Evolutionary conservation across 148 eudicot species (phyloP).

Genomic region (Beta vulgaris): DNA sequence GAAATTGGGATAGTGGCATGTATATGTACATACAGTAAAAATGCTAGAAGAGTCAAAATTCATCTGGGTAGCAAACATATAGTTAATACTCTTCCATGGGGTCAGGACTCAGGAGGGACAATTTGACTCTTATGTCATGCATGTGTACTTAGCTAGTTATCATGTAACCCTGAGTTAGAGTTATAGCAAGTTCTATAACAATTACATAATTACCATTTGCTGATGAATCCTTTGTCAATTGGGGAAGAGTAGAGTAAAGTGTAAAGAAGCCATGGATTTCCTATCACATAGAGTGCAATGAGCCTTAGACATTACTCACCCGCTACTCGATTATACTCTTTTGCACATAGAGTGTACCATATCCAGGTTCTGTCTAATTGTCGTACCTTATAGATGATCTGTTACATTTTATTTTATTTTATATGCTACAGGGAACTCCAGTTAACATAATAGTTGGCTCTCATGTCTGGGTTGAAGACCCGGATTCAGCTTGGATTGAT

Average conservation of each 20-base stretch:
- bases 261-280: not conserved
- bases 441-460: constrained; percentile 84
- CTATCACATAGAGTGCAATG: not conserved
- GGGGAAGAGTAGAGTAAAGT: not conserved
- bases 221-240: not conserved
- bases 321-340: not conserved
- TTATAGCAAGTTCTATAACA: not conserved
- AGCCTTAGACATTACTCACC: not conserved
- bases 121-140: not conserved
- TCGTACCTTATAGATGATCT: not conserved
- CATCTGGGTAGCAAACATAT: not conserved
- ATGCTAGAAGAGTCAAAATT: no score
- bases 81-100: not conserved
- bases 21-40: no score
- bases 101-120: not conserved
- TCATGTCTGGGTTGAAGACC: constrained; percentile 88
- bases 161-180: not conserved
- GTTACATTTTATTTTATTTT: not conserved
- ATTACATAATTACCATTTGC: not conserved
- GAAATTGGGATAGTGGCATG: no score
- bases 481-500: constrained; percentile 68
- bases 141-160: not conserved
- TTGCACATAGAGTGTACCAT: not conserved
- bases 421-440: constrained; percentile 65
- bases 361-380: not conserved